phyloP scores from a whole-genome alignment of 768 basidiomycete genomes.

The Boletellus ananiceps region DNA sequence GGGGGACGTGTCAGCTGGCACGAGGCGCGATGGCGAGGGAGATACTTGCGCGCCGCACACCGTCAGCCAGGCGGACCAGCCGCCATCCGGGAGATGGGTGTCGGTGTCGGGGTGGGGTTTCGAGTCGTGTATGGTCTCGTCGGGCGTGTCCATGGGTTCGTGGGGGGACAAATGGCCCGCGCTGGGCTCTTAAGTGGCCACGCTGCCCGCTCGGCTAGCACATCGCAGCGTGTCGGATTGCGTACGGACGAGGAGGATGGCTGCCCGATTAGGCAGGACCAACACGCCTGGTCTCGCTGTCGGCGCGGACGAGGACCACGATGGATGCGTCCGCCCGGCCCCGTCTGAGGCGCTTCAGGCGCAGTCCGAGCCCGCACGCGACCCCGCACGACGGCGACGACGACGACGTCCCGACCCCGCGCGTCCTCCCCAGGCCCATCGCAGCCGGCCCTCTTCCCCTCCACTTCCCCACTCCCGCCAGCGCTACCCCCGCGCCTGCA shows the following conservation, averaged over 20 bases:
- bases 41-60: constrained; percentile 21
- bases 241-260: too few species aligned
- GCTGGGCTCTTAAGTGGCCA: neutral
- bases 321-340: constrained; percentile 20
- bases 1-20: neutral
- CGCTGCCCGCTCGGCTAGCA: constrained; percentile 4
- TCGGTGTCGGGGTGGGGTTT: neutral
- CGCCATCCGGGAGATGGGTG: constrained; percentile 21
- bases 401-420: constrained; percentile 30
- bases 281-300: neutral
- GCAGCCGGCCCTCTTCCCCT: too few species aligned
- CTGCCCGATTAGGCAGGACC: too few species aligned
- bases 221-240: too few species aligned
- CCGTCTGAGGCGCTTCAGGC: constrained; percentile 19
- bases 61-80: constrained; percentile 23
- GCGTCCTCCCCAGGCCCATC: constrained; percentile 19
- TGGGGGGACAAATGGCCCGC: too few species aligned
- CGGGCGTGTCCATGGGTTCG: constrained; percentile 4
- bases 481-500: constrained; percentile 13
- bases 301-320: neutral
- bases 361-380: constrained; percentile 18
- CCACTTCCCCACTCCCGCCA: too few species aligned
- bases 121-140: neutral
- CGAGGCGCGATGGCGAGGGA: neutral
- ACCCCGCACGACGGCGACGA: constrained; percentile 24